Percentiles rank a stretch among this genome's conserved stretches.
Evolutionary conservation across 768 basidiomycete species (phyloP).

Genomic region (Nevesoporus exiguus): DNA sequence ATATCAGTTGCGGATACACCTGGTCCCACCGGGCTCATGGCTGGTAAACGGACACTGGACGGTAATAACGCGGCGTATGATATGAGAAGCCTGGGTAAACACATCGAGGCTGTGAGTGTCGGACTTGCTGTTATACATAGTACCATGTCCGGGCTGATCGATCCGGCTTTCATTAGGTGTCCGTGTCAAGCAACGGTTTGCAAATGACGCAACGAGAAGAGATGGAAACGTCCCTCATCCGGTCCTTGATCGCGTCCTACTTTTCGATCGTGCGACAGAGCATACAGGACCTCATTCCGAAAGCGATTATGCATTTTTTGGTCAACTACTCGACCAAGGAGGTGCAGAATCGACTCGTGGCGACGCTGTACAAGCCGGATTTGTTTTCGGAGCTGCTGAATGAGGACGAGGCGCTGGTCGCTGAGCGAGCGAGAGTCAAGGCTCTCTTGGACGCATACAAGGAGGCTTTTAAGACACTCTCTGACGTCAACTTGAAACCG

Average conservation of each 20-base stretch:
- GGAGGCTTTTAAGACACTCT: constrained; percentile 85
- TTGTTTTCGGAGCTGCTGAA: constrained; percentile 87
- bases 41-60: constrained; percentile 63
- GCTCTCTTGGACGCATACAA: constrained; percentile 93
- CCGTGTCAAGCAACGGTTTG: constrained; percentile 55
- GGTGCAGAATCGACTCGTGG: constrained; percentile 95
- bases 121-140: neutral
- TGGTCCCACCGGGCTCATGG: constrained; percentile 60
- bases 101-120: constrained; percentile 89
- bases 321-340: constrained; percentile 97
- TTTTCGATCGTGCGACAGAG: constrained; percentile 95
- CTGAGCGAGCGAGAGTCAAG: constrained; percentile 91
- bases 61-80: constrained; percentile 86
- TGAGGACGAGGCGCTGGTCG: constrained; percentile 93
- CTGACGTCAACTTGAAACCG: constrained; percentile 77
- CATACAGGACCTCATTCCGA: constrained; percentile 95
- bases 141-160: constrained; percentile 12
- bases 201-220: constrained; percentile 82
- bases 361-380: constrained; percentile 91
- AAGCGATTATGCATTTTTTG: constrained; percentile 97
- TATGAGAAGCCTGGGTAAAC: constrained; percentile 97
- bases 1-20: constrained; percentile 51
- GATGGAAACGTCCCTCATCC: constrained; percentile 94
- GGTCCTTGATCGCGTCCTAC: constrained; percentile 92
- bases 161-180: constrained; percentile 36